Percentiles rank a stretch among this genome's conserved stretches.
Conservation (phyloP, 805 yeast genomes). For the Starmerella riodocensis region DNA sequence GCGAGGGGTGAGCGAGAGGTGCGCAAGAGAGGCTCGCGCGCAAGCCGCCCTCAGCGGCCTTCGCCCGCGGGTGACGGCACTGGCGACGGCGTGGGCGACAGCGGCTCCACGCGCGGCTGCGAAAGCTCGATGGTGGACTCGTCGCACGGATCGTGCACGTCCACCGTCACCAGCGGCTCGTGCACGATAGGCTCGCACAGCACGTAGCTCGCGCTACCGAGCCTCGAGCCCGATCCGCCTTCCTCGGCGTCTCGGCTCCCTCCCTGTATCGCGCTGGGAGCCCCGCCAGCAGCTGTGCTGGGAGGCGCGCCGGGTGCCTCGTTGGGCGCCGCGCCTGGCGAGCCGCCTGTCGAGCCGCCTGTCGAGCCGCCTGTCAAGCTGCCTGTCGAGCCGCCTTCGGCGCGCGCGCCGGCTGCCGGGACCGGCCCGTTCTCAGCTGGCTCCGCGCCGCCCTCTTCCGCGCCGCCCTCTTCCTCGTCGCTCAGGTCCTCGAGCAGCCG, state of each 20-base stretch:
- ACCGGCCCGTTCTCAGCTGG: background rate
- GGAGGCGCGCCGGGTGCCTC: background rate
- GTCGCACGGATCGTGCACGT: slow-evolving; percentile 3
- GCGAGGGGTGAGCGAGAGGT: too few species aligned
- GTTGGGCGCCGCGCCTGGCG: background rate
- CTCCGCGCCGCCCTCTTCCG: background rate
- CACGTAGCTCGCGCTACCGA: slow-evolving; percentile 4
- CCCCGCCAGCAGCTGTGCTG: too few species aligned
- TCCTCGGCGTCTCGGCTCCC: too few species aligned
- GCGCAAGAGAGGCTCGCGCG: too few species aligned
- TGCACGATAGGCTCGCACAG: slow-evolving; percentile 9
- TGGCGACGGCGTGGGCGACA: background rate
- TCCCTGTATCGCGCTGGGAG: background rate
- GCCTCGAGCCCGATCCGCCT: too few species aligned
- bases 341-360: background rate
- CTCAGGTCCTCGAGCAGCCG: slow-evolving; percentile 3
- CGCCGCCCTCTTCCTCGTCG: slow-evolving; percentile 7
- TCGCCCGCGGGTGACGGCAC: too few species aligned
- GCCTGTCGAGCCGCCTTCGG: background rate
- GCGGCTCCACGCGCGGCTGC: background rate
- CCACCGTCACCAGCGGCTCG: slow-evolving; percentile 2
- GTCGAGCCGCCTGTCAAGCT: background rate
- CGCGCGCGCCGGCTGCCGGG: too few species aligned
- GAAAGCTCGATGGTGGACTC: slow-evolving; percentile 2
- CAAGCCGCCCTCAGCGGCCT: too few species aligned